Evolutionary conservation across 208 protist species (phyloP).

Genomic region (Tetramitus jugosus): DNA sequence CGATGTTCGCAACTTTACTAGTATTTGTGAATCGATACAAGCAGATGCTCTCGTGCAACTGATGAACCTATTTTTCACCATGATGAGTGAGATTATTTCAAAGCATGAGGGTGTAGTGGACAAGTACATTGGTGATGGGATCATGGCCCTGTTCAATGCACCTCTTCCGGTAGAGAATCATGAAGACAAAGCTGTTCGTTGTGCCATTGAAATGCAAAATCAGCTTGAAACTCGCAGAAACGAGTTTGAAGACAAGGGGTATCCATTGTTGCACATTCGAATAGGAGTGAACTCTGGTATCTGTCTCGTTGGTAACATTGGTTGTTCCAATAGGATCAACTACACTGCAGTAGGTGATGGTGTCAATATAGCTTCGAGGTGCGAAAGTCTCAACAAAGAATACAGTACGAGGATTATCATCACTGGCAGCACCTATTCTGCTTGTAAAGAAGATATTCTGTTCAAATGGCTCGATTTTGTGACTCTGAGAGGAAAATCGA

Average conservation of each 20-base stretch:
- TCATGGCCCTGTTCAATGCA: constrained; percentile 18
- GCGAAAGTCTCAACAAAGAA: constrained; percentile 24
- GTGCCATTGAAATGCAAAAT: constrained; percentile 18
- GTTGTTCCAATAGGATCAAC: constrained; percentile 12
- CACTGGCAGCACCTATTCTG: not conserved
- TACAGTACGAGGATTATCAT: constrained; percentile 8
- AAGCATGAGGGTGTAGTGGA: not conserved
- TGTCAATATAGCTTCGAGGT: constrained; percentile 24
- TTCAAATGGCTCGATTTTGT: constrained; percentile 4
- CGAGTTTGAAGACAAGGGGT: not conserved
- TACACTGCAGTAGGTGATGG: constrained; percentile 30
- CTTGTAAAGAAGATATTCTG: not conserved
- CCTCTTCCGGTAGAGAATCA: not conserved
- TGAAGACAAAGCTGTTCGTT: not conserved
- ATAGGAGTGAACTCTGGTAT: not conserved
- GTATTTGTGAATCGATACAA: not conserved
- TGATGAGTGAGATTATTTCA: not conserved
- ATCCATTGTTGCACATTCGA: not conserved
- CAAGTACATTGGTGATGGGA: constrained; percentile 22
- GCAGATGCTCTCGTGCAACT: not conserved
- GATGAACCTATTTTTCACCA: not conserved
- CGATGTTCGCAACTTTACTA: constrained; percentile 23
- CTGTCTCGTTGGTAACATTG: constrained; percentile 23
- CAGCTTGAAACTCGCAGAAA: constrained; percentile 8
- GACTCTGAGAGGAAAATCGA: not conserved